Evolutionary conservation across 306 rosid species (phyloP).

Genomic region (Castanea sativa): DNA sequence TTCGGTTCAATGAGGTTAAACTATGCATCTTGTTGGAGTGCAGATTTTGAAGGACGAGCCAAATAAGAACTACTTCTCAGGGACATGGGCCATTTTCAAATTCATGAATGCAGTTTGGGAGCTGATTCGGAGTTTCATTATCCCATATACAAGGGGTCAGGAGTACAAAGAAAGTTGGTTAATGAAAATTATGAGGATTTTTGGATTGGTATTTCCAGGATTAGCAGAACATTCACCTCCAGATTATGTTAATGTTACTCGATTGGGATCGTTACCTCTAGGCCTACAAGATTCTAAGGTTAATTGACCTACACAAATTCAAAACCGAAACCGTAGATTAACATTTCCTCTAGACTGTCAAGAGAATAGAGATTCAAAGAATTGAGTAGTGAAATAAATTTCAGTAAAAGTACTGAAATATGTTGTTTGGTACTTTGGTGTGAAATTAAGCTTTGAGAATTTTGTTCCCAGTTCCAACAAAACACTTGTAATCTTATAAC

Average conservation of each 20-base stretch:
- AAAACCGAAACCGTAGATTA: too few relatives aligned
- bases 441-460: too few relatives aligned
- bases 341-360: too few relatives aligned
- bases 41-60: conserved; percentile 71
- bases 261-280: conserved; percentile 37
- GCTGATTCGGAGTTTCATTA: conserved; percentile 52
- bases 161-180: conserved; percentile 48
- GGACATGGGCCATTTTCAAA: conserved; percentile 59
- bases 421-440: too few relatives aligned
- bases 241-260: conserved; percentile 56
- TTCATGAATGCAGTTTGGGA: conserved; percentile 62
- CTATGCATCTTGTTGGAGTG: not conserved
- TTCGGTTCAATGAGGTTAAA: not conserved
- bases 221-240: conserved; percentile 48
- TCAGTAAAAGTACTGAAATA: too few relatives aligned
- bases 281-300: conserved; percentile 21
- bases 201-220: conserved; percentile 68
- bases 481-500: too few relatives aligned
- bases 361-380: too few relatives aligned
- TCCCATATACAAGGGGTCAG: conserved; percentile 39
- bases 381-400: too few relatives aligned
- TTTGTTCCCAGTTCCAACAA: too few relatives aligned
- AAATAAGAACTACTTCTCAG: conserved; percentile 63
- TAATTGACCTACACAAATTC: conserved; percentile 4
- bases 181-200: conserved; percentile 39